phyloP scores from a whole-genome alignment of 805 yeast genomes.

The Wickerhamiella alocasiicola region DNA sequence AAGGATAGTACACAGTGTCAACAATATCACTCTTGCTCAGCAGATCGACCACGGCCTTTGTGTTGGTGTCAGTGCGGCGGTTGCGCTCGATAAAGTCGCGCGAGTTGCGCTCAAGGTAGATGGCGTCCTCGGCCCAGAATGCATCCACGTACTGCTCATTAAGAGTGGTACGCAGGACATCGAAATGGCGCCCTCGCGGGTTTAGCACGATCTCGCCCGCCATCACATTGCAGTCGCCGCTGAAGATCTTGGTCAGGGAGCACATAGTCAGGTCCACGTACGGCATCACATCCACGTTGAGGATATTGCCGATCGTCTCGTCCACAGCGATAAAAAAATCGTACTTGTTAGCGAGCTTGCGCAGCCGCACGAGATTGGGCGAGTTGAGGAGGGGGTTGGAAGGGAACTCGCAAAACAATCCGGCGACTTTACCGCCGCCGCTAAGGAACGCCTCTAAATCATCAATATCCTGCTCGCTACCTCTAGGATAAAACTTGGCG shows the following conservation, averaged over 20 bases:
- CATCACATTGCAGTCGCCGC: constrained; percentile 93
- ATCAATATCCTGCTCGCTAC: constrained; percentile 50
- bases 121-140: constrained; percentile 90
- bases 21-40: constrained; percentile 33
- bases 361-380: constrained; percentile 58
- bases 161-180: constrained; percentile 36
- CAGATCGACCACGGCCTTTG: constrained; percentile 29
- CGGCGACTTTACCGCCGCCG: constrained; percentile 48
- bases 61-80: constrained; percentile 29
- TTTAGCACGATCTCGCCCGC: constrained; percentile 81
- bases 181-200: constrained; percentile 43
- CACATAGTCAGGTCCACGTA: constrained; percentile 79
- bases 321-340: constrained; percentile 76
- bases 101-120: constrained; percentile 82
- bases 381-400: constrained; percentile 85
- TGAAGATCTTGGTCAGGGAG: constrained; percentile 81
- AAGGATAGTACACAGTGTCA: constrained; percentile 61
- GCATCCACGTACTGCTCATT: constrained; percentile 55
- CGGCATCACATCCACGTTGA: constrained; percentile 68
- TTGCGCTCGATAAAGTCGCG: constrained; percentile 70
- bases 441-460: constrained; percentile 52
- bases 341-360: constrained; percentile 52
- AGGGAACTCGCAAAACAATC: constrained; percentile 86
- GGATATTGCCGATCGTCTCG: constrained; percentile 87
- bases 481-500: constrained; percentile 70